These are phyloP conservation scores for Candida ponderosae DNA, from an alignment of 805 yeast genomes.

Conservation along the genomic window DNA sequence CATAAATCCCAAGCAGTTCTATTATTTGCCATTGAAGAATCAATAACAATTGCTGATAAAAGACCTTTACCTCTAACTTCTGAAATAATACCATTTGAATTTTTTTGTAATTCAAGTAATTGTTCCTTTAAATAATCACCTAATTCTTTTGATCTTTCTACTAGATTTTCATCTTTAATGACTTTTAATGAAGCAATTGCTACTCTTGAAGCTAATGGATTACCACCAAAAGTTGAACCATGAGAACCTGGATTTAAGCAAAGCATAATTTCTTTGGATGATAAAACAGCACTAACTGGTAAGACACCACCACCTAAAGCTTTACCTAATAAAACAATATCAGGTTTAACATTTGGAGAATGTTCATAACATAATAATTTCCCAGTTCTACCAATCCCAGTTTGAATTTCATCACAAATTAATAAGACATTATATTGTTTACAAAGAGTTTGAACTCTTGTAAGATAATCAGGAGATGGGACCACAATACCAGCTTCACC, in stretches of 20 bases:
- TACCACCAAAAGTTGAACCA: conserved; percentile 97
- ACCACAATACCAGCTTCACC: conserved; percentile 98
- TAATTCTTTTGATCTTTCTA: conserved; percentile 63
- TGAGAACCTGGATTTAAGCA: conserved; percentile 92
- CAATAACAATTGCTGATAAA: conserved; percentile 86
- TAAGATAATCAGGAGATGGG: conserved; percentile 77
- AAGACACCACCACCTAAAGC: conserved; percentile 93
- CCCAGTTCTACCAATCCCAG: conserved; percentile 97
- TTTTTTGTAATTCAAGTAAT: conserved; percentile 42
- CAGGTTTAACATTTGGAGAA: conserved; percentile 72
- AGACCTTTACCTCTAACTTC: conserved; percentile 81
- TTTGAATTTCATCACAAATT: conserved; percentile 95
- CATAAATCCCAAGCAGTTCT: conserved; percentile 96
- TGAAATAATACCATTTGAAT: conserved; percentile 46
- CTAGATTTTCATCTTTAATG: conserved; percentile 78
- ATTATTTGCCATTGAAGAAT: conserved; percentile 74
- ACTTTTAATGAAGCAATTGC: conserved; percentile 92
- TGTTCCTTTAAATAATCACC: conserved; percentile 65
- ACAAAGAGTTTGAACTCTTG: conserved; percentile 66
- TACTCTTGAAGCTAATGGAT: conserved; percentile 88
- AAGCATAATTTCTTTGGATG: conserved; percentile 85
- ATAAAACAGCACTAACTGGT: conserved; percentile 87
- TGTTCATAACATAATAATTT: conserved; percentile 89
- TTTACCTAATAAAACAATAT: conserved; percentile 83
- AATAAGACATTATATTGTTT: conserved; percentile 77